Evolutionary conservation across 1,284 basidiomycete genomes (phyloP).

Genomic region (Volvariella surrecta): DNA sequence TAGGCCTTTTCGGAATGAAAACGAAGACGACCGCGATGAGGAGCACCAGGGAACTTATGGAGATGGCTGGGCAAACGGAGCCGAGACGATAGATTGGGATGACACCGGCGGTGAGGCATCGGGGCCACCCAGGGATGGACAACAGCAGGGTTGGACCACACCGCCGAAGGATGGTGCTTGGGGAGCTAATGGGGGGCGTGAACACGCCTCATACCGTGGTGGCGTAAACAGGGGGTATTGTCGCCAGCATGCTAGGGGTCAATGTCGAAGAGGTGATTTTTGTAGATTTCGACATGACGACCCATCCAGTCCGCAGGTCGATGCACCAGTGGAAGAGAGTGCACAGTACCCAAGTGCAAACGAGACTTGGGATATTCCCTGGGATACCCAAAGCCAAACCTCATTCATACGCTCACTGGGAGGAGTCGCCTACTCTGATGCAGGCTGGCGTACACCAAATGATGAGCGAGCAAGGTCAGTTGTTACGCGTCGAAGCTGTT

Average conservation of each 20-base stretch:
- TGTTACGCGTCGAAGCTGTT: too few relatives aligned
- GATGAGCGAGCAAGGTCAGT: too few relatives aligned
- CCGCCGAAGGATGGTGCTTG: constrained; percentile 3
- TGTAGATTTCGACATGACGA: constrained; percentile 19
- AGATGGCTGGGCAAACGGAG: background rate
- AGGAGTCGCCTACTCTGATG: too few relatives aligned
- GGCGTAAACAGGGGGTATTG: constrained; percentile 8
- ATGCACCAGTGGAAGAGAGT: constrained; percentile 1
- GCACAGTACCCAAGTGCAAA: constrained; percentile 1
- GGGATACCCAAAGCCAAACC: too few relatives aligned
- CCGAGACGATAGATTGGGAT: constrained; percentile 1
- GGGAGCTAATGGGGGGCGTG: background rate
- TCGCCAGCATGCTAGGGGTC: constrained; percentile 15
- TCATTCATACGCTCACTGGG: too few relatives aligned
- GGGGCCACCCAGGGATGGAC: background rate
- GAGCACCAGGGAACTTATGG: too few relatives aligned
- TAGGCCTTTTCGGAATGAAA: too few relatives aligned
- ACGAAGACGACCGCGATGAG: too few relatives aligned
- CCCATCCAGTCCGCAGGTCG: background rate
- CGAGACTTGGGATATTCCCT: too few relatives aligned
- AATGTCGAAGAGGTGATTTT: constrained; percentile 12
- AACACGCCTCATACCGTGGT: constrained; percentile 1
- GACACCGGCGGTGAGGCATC: constrained; percentile 2
- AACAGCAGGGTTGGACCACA: too few relatives aligned
- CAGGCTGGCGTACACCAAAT: too few relatives aligned